Conservation (phyloP, 805 yeast species). For the Ogataea angusta region DNA sequence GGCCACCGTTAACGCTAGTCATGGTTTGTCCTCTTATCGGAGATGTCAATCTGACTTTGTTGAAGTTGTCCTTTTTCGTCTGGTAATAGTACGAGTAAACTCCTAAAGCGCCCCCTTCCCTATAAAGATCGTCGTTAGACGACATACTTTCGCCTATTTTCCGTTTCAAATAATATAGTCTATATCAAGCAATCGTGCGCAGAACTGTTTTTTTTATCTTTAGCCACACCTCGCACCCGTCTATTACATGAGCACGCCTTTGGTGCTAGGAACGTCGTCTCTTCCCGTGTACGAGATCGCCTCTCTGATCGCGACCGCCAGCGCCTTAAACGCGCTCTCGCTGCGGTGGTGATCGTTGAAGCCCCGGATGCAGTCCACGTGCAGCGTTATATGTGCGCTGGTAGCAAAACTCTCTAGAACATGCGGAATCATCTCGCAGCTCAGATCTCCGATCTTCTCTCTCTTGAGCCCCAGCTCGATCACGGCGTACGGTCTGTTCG, state of each 20-base stretch:
- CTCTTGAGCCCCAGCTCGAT: conserved; percentile 86
- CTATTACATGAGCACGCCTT: conserved; percentile 76
- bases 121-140: conserved; percentile 19
- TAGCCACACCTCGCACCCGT: conserved; percentile 1
- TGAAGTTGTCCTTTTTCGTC: conserved; percentile 14
- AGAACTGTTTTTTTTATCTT: not conserved
- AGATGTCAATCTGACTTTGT: conserved; percentile 13
- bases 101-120: conserved; percentile 30
- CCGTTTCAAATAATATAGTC: conserved; percentile 4
- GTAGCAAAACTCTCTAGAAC: conserved; percentile 92
- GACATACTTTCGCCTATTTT: conserved; percentile 9
- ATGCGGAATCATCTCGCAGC: conserved; percentile 98
- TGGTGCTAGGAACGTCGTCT: conserved; percentile 92
- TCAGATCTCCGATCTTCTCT: conserved; percentile 88
- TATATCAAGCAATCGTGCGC: conserved; percentile 10
- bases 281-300: conserved; percentile 81
- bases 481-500: conserved; percentile 90
- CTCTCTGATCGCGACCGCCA: conserved; percentile 88
- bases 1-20: conserved; percentile 3
- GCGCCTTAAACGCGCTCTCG: conserved; percentile 93
- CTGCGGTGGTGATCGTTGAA: conserved; percentile 95
- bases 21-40: conserved; percentile 15
- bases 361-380: conserved; percentile 92
- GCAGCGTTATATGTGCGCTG: conserved; percentile 85
- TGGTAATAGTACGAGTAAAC: conserved; percentile 28